Conservation (phyloP, 164 flowering plant genomes). For the Echeveria elegans region DNA sequence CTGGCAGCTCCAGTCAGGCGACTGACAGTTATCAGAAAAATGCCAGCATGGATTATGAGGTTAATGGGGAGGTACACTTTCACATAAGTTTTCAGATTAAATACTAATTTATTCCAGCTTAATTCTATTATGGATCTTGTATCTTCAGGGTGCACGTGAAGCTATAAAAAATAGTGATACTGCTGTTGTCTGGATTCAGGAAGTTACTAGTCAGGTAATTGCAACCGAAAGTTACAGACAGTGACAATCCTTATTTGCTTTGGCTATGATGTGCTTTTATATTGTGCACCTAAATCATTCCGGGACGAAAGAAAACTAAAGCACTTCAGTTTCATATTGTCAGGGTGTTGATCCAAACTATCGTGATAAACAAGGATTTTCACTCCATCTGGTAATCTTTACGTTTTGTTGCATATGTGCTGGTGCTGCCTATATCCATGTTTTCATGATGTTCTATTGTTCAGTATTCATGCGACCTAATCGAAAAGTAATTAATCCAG, state of each 20-base stretch:
- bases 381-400: conserved; percentile 71
- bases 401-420: neutral
- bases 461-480: neutral
- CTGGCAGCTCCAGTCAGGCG: conserved; percentile 25
- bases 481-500: conserved; percentile 28
- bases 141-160: conserved; percentile 77
- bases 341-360: conserved; percentile 98
- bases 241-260: neutral
- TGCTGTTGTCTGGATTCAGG: conserved; percentile 53
- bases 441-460: neutral
- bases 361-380: conserved; percentile 84
- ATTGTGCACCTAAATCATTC: neutral
- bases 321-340: conserved; percentile 1
- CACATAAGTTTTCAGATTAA: neutral
- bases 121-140: neutral
- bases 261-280: neutral
- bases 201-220: conserved; percentile 65
- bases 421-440: neutral
- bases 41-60: conserved; percentile 50
- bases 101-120: neutral
- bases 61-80: conserved; percentile 76
- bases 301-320: neutral
- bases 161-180: conserved; percentile 79
- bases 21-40: conserved; percentile 29
- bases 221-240: neutral